Evolutionary conservation across 108 stramenopile genomes (phyloP).

Genomic region (Poteriospumella lacustris): DNA sequence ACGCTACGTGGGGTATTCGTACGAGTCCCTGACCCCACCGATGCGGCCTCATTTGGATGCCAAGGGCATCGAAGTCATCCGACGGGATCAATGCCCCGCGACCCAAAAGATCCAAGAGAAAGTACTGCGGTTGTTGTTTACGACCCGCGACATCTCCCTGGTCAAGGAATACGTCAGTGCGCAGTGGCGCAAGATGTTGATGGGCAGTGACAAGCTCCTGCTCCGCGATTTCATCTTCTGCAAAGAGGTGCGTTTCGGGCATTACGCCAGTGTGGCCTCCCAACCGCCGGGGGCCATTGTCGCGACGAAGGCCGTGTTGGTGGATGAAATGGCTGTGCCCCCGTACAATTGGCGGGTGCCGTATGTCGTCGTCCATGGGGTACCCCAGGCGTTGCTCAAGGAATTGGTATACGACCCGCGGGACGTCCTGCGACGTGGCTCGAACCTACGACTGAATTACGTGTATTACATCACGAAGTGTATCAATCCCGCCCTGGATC

Average conservation of each 20-base stretch:
- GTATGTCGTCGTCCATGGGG: slow-evolving; percentile 43
- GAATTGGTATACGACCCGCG: slow-evolving; percentile 41
- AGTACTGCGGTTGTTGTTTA: slow-evolving; percentile 18
- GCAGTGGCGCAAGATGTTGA: slow-evolving; percentile 25
- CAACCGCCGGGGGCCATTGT: slow-evolving; percentile 49
- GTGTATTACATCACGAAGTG: slow-evolving; percentile 48
- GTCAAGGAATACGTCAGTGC: slow-evolving; percentile 8
- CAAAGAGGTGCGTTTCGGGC: slow-evolving; percentile 43
- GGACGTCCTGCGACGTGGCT: slow-evolving; percentile 36
- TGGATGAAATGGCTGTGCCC: slow-evolving; percentile 24
- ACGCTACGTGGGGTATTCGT: slow-evolving; percentile 51
- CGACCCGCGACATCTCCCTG: neutral
- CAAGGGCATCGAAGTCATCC: slow-evolving; percentile 51
- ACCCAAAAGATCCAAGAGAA: slow-evolving; percentile 43
- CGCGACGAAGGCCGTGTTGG: slow-evolving; percentile 39
- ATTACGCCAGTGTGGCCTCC: slow-evolving; percentile 43
- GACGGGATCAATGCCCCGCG: slow-evolving; percentile 44
- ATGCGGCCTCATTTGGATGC: slow-evolving; percentile 25
- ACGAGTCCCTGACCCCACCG: slow-evolving; percentile 32
- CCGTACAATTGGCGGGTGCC: slow-evolving; percentile 34
- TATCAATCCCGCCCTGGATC: slow-evolving; percentile 45
- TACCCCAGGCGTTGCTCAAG: slow-evolving; percentile 40
- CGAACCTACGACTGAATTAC: slow-evolving; percentile 34
- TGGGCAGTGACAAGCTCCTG: slow-evolving; percentile 32
- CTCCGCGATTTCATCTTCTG: slow-evolving; percentile 27